Conservation (phyloP, 1,284 basidiomycete species). For the Cutaneotrichosporon sp. region DNA sequence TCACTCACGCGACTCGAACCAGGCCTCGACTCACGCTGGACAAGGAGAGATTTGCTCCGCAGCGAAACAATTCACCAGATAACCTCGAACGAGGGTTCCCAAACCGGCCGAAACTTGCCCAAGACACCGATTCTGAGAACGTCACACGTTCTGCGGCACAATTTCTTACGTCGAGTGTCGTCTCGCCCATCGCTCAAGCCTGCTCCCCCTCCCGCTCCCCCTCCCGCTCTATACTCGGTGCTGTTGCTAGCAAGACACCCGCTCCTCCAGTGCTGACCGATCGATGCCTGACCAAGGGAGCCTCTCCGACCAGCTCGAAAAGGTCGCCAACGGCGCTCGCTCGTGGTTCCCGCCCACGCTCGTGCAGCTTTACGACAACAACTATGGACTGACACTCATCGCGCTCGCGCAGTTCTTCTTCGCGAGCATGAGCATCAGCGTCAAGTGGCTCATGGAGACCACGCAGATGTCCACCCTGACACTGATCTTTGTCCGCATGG, state of each 20-base stretch:
- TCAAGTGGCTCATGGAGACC: conserved; percentile 39
- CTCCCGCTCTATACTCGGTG: too few relatives aligned
- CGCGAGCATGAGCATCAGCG: conserved; percentile 56
- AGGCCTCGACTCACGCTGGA: too few relatives aligned
- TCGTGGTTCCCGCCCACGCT: conserved; percentile 14
- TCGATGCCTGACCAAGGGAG: not conserved
- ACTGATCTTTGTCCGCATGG: conserved; percentile 41
- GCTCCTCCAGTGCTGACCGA: not conserved
- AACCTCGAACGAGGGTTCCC: too few relatives aligned
- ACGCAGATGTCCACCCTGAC: conserved; percentile 34
- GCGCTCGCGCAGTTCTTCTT: conserved; percentile 60
- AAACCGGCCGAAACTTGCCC: too few relatives aligned
- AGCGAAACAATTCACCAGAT: not conserved
- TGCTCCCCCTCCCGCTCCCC: not conserved
- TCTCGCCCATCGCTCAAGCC: too few relatives aligned
- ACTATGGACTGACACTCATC: conserved; percentile 61
- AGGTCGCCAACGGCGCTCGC: not conserved
- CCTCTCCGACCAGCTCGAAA: not conserved
- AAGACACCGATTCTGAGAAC: too few relatives aligned
- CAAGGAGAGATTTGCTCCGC: too few relatives aligned
- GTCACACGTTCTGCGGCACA: too few relatives aligned
- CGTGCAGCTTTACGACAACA: conserved; percentile 42
- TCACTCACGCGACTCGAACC: too few relatives aligned
- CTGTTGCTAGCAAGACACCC: too few relatives aligned
- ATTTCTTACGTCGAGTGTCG: too few relatives aligned